Base-by-base conservation (phyloP, 148 eudicot species). In the Nepenthes mirabilis region DNA sequence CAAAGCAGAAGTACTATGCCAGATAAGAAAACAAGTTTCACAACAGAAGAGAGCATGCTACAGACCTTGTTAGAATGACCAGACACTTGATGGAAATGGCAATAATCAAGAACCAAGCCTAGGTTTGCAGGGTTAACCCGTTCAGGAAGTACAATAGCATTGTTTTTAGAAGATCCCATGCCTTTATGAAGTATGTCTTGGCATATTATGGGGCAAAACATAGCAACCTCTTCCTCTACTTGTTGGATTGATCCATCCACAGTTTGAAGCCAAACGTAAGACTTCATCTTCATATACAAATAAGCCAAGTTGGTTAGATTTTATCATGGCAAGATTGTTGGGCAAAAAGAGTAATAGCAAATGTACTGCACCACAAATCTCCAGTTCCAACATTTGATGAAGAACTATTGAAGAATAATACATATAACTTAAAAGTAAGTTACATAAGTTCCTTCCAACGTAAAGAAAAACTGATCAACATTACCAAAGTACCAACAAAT, bases 141-240 rank as follows among this genome's bases (percentile, higher is more conserved):
- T 56, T 88, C 84, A 11, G 96, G 96, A 64, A 88, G 96, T 62
- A 81, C 59, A 56, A 88, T 78, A 55, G 91, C 86, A 79, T 85
- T 80, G 70, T 74, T 80, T 70, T 85, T 85, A 62, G 83, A 88
- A 59, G 84, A 80, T 69, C 96, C 96, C 73, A 72, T 73, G 63
- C 87, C 79, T 57, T 80, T 79, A 62, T 82, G 88, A 70, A 88
- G 81, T 70, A 88, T 80, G 74, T 88, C 91, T 62, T 81, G 78
- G 63, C 88, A 79, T 73, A 88, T 80, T 73, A 77, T 68, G 37
- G 91, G 91, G 59, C 88, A 85, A 81, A 79, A 83, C 91, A 88
- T 75, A 52, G 96, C 96, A 79, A 88, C 88, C 68, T 82, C 88
- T 77, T 85, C 88, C 80, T 88, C 96, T 11, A 82, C 91, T 82